A percentile compares a stretch with the other conserved stretches of the same genome.
phyloP scores from a whole-genome alignment of 768 basidiomycete genomes.

The Phlegmacium glaucopus region DNA sequence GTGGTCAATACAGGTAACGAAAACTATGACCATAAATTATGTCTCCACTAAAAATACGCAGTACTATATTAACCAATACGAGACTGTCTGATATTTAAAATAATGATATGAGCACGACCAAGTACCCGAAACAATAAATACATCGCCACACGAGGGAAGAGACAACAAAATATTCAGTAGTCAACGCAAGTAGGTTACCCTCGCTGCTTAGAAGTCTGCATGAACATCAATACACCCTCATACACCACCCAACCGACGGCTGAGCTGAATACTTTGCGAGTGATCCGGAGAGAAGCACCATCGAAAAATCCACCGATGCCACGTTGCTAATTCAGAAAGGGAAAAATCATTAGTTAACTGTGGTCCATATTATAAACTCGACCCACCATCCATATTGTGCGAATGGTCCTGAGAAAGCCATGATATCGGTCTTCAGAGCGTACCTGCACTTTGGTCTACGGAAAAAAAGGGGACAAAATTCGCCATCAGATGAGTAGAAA shows the following conservation, averaged over 20 bases:
- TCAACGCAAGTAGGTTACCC: not conserved
- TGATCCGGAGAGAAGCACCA: constrained; percentile 77
- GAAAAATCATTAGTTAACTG: not conserved
- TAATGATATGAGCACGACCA: too few relatives aligned
- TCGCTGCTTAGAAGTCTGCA: constrained; percentile 28
- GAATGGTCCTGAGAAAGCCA: constrained; percentile 60
- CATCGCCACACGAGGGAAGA: too few relatives aligned
- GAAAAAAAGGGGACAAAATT: constrained; percentile 2
- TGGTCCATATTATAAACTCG: too few relatives aligned
- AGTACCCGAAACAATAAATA: too few relatives aligned
- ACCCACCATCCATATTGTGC: constrained; percentile 67
- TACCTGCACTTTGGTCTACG: constrained; percentile 89
- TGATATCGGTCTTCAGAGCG: constrained; percentile 75
- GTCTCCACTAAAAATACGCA: too few relatives aligned
- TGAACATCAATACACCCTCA: constrained; percentile 68
- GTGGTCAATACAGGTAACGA: too few relatives aligned
- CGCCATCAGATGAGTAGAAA: not conserved
- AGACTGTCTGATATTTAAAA: too few relatives aligned
- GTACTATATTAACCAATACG: too few relatives aligned
- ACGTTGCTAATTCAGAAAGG: constrained; percentile 55
- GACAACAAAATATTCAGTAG: too few relatives aligned
- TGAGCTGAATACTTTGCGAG: constrained; percentile 85
- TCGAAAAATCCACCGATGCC: constrained; percentile 82
- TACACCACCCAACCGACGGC: constrained; percentile 92
- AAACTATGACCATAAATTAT: too few relatives aligned